Conservation (phyloP, 2,329 filamentous ascomycete genomes). For the Teratosphaeria zuluensis region DNA sequence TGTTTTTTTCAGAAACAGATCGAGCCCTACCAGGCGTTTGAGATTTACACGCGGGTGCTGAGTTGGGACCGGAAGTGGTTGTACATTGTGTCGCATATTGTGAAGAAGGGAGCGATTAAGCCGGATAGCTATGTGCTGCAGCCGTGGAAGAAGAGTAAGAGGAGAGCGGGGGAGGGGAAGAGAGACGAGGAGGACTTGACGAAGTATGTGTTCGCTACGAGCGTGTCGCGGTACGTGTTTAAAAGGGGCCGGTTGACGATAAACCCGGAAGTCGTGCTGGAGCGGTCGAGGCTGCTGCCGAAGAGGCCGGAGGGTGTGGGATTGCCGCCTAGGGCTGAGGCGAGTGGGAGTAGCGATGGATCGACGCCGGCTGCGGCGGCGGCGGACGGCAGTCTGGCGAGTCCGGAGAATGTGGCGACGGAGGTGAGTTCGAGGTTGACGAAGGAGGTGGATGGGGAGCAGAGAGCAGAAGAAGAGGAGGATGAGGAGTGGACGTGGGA, state of each 20-base stretch:
- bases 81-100: slow-evolving; percentile 39
- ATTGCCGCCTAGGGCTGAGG: slow-evolving; percentile 21
- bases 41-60: slow-evolving; percentile 40
- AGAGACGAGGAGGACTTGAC: slow-evolving; percentile 25
- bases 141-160: slow-evolving; percentile 32
- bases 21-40: slow-evolving; percentile 34
- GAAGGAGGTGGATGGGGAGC: background rate
- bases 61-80: slow-evolving; percentile 44
- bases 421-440: slow-evolving; percentile 19
- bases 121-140: slow-evolving; percentile 35
- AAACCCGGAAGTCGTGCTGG: slow-evolving; percentile 66
- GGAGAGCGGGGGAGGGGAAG: slow-evolving; percentile 9
- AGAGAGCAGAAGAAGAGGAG: slow-evolving; percentile 4
- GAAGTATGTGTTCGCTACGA: slow-evolving; percentile 40
- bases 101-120: slow-evolving; percentile 34
- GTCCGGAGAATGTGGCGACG: slow-evolving; percentile 15
- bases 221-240: slow-evolving; percentile 41
- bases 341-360: background rate
- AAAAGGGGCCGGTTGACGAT: slow-evolving; percentile 62
- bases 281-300: slow-evolving; percentile 64
- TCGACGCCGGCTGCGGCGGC: slow-evolving; percentile 12
- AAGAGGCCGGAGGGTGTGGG: slow-evolving; percentile 51
- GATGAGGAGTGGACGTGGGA: slow-evolving; percentile 50
- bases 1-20: slow-evolving; percentile 42
- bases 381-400: slow-evolving; percentile 8